Base-by-base conservation (phyloP, 768 basidiomycete genomes). In the Pleurotus sapidus region DNA sequence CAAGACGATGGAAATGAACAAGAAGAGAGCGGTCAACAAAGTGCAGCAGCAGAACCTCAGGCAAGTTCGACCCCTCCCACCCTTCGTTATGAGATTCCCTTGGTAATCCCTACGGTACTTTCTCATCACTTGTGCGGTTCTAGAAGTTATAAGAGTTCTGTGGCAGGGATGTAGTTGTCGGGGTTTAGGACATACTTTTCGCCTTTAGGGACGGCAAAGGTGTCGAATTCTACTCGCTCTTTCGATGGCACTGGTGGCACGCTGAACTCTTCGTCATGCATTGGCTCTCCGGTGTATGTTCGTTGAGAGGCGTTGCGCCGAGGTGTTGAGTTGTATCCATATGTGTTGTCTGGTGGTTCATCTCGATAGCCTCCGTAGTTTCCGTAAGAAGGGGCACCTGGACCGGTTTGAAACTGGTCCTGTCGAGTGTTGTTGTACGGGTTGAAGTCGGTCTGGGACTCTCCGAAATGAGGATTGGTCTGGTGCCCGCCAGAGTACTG, bases 21-120 rank as follows among this genome's bases (percentile, higher is more conserved):
- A 65, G 67, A 93, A 83, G 38, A 90, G 55, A 9, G 74, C 63
- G 14, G 83, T 82, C 79, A 93, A 77, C 18, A 93, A 49, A 11
- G 86, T 85, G 70, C 91, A 94, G 64, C 85, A 90, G 68, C 82
- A 87, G 70, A 93, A 87, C 61, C 91, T 72, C 53, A 87, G 84
- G 39, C 84, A 68, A 67, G 86, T 88, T 17, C 83, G 68, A 25
- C 73, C 78, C 57, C 86, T 73, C 55, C 84, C 74, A 14, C 89
- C 88, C 87, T 78, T 85, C 3, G 81, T 84, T 90, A 89, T 92
- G 53, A 90, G 66, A 61, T 80, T 80, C 24, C 87, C 85, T 65
- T 83, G 80, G 58, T 80, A 74, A 42, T 83, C 82, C 49, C 78
- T 71, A 48, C 87, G 74, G 72, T 84, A 87, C 49, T 71, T 71